Conservation (phyloP, 441 rosid genomes). For the Adansonia madagascariensis region DNA sequence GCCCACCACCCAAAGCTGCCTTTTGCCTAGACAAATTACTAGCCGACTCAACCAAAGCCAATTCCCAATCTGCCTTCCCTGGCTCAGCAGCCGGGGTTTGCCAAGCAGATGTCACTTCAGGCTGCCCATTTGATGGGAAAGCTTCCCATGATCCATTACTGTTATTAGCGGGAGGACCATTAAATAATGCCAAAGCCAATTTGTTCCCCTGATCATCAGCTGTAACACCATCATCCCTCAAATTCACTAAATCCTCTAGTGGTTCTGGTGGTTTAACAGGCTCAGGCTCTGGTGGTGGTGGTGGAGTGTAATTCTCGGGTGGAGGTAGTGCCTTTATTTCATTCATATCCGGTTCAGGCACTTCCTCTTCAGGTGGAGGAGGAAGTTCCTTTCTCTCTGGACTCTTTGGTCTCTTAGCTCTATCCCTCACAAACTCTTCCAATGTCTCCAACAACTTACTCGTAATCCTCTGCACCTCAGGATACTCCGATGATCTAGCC, state of each 20-base stretch:
- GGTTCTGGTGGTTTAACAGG: too few relatives aligned
- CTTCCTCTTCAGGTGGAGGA: constrained; percentile 53
- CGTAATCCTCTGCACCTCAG: constrained; percentile 92
- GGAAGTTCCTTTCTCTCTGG: constrained; percentile 67
- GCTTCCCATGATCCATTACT: constrained; percentile 90
- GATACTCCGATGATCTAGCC: constrained; percentile 89
- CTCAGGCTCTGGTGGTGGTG: too few relatives aligned
- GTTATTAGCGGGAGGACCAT: constrained; percentile 52
- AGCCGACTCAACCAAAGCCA: constrained; percentile 88
- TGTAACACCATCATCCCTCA: constrained; percentile 69
- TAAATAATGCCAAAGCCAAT: constrained; percentile 82
- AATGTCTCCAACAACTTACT: constrained; percentile 83
- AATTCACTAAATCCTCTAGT: constrained; percentile 70
- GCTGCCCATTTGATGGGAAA: constrained; percentile 68
- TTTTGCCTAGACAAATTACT: constrained; percentile 78
- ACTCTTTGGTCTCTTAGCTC: constrained; percentile 80
- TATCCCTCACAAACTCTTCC: constrained; percentile 92
- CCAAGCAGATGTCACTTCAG: constrained; percentile 89
- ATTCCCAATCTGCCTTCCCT: constrained; percentile 92
- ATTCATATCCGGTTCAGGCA: too few relatives aligned
- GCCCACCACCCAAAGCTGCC: constrained; percentile 83
- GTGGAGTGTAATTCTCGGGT: too few relatives aligned
- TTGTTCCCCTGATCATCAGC: constrained; percentile 89
- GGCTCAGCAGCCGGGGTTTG: constrained; percentile 88
- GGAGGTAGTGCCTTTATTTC: too few relatives aligned